Base-by-base conservation (phyloP, 768 basidiomycete genomes). In the Tricholoma terreum region DNA sequence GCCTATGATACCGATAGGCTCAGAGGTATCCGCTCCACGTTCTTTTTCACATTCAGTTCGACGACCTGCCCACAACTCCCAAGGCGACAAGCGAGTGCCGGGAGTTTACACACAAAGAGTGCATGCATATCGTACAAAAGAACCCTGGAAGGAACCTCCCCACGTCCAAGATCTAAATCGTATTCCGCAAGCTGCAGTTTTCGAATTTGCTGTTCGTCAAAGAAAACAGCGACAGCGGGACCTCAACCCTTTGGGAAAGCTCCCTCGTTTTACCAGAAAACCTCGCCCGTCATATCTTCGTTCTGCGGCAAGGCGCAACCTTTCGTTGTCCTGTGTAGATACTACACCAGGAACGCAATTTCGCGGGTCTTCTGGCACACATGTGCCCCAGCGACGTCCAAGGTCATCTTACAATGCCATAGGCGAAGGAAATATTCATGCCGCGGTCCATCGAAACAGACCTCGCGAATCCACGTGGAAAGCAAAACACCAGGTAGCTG, bases 1-100 rank as follows among this genome's bases (percentile, higher is more conserved):
- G 45, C 52, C 54, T 21, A 56, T 43, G 55, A 62, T 52, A 31
- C 53, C 38, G n/a, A 49, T 59, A 57, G 54, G 52, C 38, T 55
- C 58, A 14, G 54, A 56, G 45, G 27, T 24, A 54, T 55, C 15
- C 33, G 19, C 33, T 24, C 17, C 12, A 53, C 33, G 21, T 40
- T 21, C 38, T 14, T 40, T 55, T 40, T 55, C 38, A 11, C 42
- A 3, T 27, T 27, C 24, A 11, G 42, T 11, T 55, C 46, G 24
- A 27, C 24, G 11, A n/a, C 38, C 17, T 4, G 24, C 1, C 27
- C 4, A 30, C n/a, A 24, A 33, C 36, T 30, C 56, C 51, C 4
- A 33, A 52, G 34, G 10, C 51, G 51, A 38, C 51, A 19, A 33
- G 38, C 35, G 11, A 38, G 24, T 27, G 22, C 11, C 51, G 38